Base-by-base conservation (phyloP, 2,329 filamentous ascomycete species). In the Phyllosticta citrichinensis region DNA sequence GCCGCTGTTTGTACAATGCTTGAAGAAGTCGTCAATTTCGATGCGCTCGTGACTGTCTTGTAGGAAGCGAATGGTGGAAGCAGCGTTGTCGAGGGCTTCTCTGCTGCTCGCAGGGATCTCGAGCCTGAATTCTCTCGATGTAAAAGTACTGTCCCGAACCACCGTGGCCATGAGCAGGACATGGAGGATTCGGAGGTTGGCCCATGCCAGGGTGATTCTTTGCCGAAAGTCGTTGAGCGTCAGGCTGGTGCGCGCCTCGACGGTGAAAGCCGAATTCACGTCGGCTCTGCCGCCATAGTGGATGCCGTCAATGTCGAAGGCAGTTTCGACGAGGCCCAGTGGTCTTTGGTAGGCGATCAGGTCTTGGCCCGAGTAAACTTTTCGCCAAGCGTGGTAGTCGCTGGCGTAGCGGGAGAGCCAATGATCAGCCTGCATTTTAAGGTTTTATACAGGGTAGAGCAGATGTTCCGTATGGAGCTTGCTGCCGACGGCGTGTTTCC, bases 251-350 rank as follows among this genome's bases (percentile, higher is more conserved):
- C 65, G 64, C 30, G 75, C 65, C 12, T 73, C 70, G 17, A 77
- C 58, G 1, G 71, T 71, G 10, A 79, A 66, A 2, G 71, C 65
- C 2, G 69, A 68, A 17, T 73, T 77, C 63, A 79, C 72, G 59
- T 80, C 77, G 20, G 77, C 77, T 58, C 77, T 68, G 5, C 77
- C 77, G 60, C 76, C 76, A 57, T 69, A 77, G 55, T 76, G 71
- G 5, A 68, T 64, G 2, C 77, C 77, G 66, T 79, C 77, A 0
- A 66, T 65, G 62, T 79, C 76, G 66, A 80, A 80, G 11, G 71
- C 71, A 1, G 68, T 71, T 61, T 80, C 77, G 0, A 79, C 73
- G 5, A 77, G 68, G 0, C 77, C 77, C 1, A 78, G 63, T 0
- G 75, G 75, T 9, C 76, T 68, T 19, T 66, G 66, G 61, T 72